Percentiles rank a stretch among this genome's conserved stretches.
Evolutionary conservation across 306 rosid species (phyloP).

Genomic region (Vigna radiata): DNA sequence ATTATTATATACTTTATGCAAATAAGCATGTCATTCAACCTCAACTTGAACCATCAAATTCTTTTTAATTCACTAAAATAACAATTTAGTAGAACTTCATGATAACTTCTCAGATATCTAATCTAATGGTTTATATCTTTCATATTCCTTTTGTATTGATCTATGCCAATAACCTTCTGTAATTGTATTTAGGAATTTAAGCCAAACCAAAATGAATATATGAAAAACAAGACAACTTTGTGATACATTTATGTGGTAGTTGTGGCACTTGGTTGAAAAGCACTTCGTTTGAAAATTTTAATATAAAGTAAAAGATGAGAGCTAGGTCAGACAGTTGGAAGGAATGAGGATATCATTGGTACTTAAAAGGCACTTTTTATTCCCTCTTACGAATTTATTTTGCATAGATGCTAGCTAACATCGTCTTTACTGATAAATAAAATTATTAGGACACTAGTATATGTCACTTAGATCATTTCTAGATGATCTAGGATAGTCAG

Average conservation of each 20-base stretch:
- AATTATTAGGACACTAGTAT: neutral
- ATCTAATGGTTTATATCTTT: neutral
- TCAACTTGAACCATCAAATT: neutral
- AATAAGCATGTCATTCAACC: neutral
- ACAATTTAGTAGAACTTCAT: neutral
- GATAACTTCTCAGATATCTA: neutral
- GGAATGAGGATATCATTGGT: neutral
- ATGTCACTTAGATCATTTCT: neutral
- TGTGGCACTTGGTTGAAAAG: conserved; percentile 22
- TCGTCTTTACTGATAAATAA: neutral
- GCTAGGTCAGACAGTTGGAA: neutral
- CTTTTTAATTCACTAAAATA: neutral
- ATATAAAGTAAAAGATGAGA: neutral
- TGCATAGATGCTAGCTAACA: neutral
- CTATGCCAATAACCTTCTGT: neutral
- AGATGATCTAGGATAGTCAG: neutral
- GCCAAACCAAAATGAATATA: neutral
- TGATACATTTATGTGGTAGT: neutral
- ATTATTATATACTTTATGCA: neutral
- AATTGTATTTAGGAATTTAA: neutral
- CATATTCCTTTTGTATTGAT: neutral
- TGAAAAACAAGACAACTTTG: neutral
- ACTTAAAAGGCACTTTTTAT: neutral
- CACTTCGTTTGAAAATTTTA: neutral
- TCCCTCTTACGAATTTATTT: neutral